Base-by-base conservation (phyloP, 768 basidiomycete species). In the Chlorophyllum brunneum region DNA sequence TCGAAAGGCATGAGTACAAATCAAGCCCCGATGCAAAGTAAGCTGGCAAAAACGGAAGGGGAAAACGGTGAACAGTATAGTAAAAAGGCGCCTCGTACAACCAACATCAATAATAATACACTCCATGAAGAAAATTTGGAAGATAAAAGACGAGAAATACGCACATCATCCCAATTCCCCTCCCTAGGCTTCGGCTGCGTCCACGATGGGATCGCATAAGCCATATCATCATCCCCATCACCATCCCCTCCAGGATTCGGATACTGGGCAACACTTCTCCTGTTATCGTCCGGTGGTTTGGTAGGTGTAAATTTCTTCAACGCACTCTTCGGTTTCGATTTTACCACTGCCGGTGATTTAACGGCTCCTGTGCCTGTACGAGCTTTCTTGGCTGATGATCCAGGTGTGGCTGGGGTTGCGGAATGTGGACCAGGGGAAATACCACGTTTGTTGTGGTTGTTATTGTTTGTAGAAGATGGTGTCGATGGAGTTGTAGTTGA, bases 141-240 rank as follows among this genome's bases (percentile, higher is more conserved):
- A 47, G 43, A 59, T 4, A 49, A 43, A 40, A 59, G 49, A 42
- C 1, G 42, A 30, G 57, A 5, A 44, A 36, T 24, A 71, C 78
- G 62, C 60, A 82, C 88, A 63, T 93, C 90, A 61, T 93, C 90
- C 90, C 91, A 93, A 60, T 88, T 91, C 1, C 87, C 86, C 20
- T 78, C 72, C 53, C 69, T 70, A 22, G 76, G 78, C 23, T 84
- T 71, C 22, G 88, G 87, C 61, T 90, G 84, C 15, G 86, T 89
- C 89, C 87, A 89, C 2, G 79, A 76, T 5, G 91, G 90, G 63
- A 92, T 90, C 20, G 90, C 90, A 65, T 92, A 74, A 45, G 78
- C 77, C 69, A 85, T 70, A 41, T 80, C 77, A 68, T 85, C 69
- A 42, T 79, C 73, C 54, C 62, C 65, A 22, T 75, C 74, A n/a